These are phyloP conservation scores for Exophiala viscosa DNA, from an alignment of 2,329 filamentous ascomycete genomes.

Conservation along the genomic window DNA sequence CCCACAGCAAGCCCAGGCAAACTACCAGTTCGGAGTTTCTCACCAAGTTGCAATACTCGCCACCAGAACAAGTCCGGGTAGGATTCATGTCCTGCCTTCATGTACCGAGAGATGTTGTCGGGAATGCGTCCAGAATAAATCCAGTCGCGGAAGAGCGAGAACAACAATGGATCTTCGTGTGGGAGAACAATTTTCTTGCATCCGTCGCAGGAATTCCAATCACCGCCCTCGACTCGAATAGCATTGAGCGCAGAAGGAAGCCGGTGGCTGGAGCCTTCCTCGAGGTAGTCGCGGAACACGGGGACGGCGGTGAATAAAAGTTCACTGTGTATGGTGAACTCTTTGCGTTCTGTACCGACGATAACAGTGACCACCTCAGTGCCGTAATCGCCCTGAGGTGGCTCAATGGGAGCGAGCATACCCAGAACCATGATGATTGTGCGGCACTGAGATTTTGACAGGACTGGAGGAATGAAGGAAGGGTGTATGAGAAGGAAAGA, in stretches of 20 bases:
- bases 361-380: constrained; percentile 6
- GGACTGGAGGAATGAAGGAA: neutral
- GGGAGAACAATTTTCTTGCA: constrained; percentile 40
- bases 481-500: neutral
- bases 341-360: constrained; percentile 5
- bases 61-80: constrained; percentile 10
- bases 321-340: constrained; percentile 14
- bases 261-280: neutral
- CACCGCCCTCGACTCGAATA: constrained; percentile 30
- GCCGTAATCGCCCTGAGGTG: constrained; percentile 8
- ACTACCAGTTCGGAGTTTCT: constrained; percentile 1
- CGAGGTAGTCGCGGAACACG: constrained; percentile 5
- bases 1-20: constrained; percentile 3
- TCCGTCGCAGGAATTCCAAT: constrained; percentile 20
- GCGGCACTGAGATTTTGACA: neutral
- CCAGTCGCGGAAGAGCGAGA: constrained; percentile 54
- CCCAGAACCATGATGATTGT: neutral
- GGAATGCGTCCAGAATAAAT: constrained; percentile 38
- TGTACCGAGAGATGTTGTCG: constrained; percentile 1
- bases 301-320: constrained; percentile 9
- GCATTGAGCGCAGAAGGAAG: no score
- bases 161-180: constrained; percentile 52
- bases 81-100: neutral
- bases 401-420: neutral
- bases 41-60: constrained; percentile 6